Evolutionary conservation across 495 filamentous ascomycete species (phyloP).

Genomic region (Hyaloscypha bicolor): DNA sequence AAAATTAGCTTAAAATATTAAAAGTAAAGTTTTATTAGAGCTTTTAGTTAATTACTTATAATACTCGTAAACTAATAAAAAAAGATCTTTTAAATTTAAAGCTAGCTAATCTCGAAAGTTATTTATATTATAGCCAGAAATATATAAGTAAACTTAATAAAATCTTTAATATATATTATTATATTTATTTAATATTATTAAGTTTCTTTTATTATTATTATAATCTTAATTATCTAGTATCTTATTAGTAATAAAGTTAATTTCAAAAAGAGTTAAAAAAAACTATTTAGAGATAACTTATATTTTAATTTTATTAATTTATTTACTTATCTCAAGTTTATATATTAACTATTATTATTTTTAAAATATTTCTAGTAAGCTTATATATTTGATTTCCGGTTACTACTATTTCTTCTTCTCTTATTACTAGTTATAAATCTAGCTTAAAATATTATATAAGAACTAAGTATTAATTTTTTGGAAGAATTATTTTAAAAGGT

Average conservation of each 20-base stretch:
- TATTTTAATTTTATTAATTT: conserved; percentile 49
- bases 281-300: no score
- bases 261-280: no score
- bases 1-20: conserved; percentile 33
- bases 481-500: no score
- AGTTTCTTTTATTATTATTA: no score
- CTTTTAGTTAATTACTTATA: conserved; percentile 38
- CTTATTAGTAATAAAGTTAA: no score
- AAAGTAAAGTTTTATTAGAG: conserved; percentile 39
- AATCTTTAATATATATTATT: conserved; percentile 42
- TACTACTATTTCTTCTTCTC: conserved; percentile 39
- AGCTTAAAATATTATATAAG: conserved; percentile 35
- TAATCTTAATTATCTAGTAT: conserved; percentile 26
- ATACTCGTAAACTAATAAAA: no score
- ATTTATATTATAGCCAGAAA: conserved; percentile 40
- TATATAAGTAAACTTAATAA: conserved; percentile 37
- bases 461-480: conserved; percentile 16
- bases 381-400: conserved; percentile 38
- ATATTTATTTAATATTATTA: conserved; percentile 29
- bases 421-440: conserved; percentile 35
- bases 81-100: conserved; percentile 40
- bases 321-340: conserved; percentile 54
- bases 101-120: conserved; percentile 38
- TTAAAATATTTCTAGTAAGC: conserved; percentile 42
- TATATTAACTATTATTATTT: conserved; percentile 42